Evolutionary conservation across 164 flowering plant species (phyloP), one percentile per base, ranked within the genome.

Genomic region (Aristolochia fimbriata): DNA sequence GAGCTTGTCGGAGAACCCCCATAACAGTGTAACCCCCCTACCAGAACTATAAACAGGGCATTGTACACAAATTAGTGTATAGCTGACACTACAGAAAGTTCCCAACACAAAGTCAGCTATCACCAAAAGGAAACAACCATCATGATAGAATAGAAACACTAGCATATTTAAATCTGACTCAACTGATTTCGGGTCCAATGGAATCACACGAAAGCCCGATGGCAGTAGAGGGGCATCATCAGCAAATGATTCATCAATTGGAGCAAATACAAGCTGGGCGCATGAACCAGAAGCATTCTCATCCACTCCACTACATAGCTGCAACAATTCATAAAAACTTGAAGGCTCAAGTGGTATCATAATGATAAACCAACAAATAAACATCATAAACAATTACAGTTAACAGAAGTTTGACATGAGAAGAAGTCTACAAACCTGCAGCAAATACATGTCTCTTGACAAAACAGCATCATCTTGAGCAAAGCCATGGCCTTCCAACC

Each of bases 291-390:
- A 67, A 5, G 83, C 81, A 71, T 81, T 82, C 60, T 89, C 97
- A 65, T 89, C 97, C 55, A 85, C 71, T 55, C 97, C 97, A 66
- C 84, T 85, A 73, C 97, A 89, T 5, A 87, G 78, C 96, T 89
- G 89, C 58, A 10, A 7, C 43, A 37, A 37, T 3, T 7, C 0
- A 6, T 0, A 37, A 37, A 37, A 37, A 37, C 43, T 3, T 27
- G 30, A 10, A 1, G 1, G 9, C 12, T 37, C 8, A 37, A 3
- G 4, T 37, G 10, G 43, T 37, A 3, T 10, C 43, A 37, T 0
- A 6, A 37, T 7, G 9, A 37, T 37, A 37, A 37, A 10, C 3
- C 43, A 37, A 3, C 43, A 7, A 7, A 37, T 3, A 10, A 37
- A 37, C 30, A 27, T 37, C 8, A 37, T 37, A 10, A 3, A 10